Conservation (phyloP, 2,329 filamentous ascomycete species). For the Clarireedia hainanense region DNA sequence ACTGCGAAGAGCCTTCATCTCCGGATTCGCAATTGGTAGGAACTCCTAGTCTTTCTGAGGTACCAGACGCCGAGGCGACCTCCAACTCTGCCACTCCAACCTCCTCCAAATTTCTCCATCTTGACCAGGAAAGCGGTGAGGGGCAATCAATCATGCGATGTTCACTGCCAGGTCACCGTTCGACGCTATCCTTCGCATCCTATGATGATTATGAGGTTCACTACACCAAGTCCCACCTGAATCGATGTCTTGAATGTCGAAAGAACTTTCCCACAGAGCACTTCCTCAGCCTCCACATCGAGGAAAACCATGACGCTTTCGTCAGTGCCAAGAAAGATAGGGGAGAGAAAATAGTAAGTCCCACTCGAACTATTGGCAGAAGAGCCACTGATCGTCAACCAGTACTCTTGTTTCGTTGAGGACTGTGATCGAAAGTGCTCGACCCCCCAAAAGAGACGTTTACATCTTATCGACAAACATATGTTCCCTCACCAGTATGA, state of each 20-base stretch:
- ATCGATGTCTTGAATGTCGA: slow-evolving; percentile 76
- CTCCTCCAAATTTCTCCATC: slow-evolving; percentile 49
- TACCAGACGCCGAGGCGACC: slow-evolving; percentile 20
- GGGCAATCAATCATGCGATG: slow-evolving; percentile 58
- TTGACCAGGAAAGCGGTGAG: slow-evolving; percentile 49
- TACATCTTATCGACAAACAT: slow-evolving; percentile 93
- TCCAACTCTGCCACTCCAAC: slow-evolving; percentile 22
- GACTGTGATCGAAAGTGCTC: slow-evolving; percentile 78
- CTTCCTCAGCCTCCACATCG: slow-evolving; percentile 75
- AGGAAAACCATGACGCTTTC: slow-evolving; percentile 85
- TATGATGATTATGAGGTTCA: slow-evolving; percentile 83
- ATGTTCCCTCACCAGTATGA: slow-evolving; percentile 84
- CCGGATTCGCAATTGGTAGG: slow-evolving; percentile 27
- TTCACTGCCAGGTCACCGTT: slow-evolving; percentile 69
- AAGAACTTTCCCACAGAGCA: slow-evolving; percentile 84
- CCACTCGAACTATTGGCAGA: neutral
- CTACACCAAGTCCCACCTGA: slow-evolving; percentile 71
- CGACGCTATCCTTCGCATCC: slow-evolving; percentile 60
- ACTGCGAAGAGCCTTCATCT: slow-evolving; percentile 35
- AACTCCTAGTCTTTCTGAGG: slow-evolving; percentile 6
- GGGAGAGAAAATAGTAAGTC: slow-evolving; percentile 76
- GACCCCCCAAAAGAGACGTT: slow-evolving; percentile 73
- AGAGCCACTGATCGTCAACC: slow-evolving; percentile 3
- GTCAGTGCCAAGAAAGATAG: slow-evolving; percentile 62
- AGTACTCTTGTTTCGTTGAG: slow-evolving; percentile 88